phyloP scores from a whole-genome alignment of 768 basidiomycete genomes.

The Lentinula guzmanii region DNA sequence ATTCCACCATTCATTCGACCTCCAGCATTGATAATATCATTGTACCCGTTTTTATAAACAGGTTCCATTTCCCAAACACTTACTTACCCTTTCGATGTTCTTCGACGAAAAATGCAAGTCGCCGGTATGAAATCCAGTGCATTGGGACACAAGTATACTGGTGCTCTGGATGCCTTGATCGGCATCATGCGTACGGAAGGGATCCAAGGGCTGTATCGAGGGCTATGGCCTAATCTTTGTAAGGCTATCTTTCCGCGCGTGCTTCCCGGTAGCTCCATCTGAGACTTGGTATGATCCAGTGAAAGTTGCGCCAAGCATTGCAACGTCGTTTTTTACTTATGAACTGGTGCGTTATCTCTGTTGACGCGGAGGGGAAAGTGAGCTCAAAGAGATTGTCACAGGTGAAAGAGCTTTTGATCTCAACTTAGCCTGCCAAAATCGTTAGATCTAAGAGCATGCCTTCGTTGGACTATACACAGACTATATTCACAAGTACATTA shows the following conservation, averaged over 20 bases:
- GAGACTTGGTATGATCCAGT: conserved; percentile 35
- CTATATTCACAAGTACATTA: not conserved
- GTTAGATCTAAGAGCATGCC: not conserved
- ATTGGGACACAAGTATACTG: conserved; percentile 63
- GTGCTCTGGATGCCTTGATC: conserved; percentile 72
- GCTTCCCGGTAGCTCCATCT: not conserved
- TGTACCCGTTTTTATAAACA: conserved; percentile 15
- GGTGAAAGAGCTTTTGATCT: conserved; percentile 35
- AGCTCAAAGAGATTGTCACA: not conserved
- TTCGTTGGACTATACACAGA: not conserved
- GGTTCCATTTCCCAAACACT: conserved; percentile 91
- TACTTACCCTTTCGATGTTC: conserved; percentile 93
- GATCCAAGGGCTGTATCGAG: conserved; percentile 70
- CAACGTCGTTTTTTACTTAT: conserved; percentile 82
- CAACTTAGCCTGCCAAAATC: not conserved
- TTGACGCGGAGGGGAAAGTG: not conserved
- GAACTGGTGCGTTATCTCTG: conserved; percentile 43
- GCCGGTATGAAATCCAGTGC: conserved; percentile 64
- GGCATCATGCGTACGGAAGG: conserved; percentile 74
- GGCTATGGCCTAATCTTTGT: conserved; percentile 87
- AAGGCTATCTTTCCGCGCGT: conserved; percentile 25
- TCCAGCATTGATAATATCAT: not conserved
- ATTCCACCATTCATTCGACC: not conserved
- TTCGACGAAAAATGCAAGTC: conserved; percentile 95
- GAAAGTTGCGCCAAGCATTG: conserved; percentile 88